Conservation (phyloP, 2,329 filamentous ascomycete species). For the Dothideomycetidae sp. region DNA sequence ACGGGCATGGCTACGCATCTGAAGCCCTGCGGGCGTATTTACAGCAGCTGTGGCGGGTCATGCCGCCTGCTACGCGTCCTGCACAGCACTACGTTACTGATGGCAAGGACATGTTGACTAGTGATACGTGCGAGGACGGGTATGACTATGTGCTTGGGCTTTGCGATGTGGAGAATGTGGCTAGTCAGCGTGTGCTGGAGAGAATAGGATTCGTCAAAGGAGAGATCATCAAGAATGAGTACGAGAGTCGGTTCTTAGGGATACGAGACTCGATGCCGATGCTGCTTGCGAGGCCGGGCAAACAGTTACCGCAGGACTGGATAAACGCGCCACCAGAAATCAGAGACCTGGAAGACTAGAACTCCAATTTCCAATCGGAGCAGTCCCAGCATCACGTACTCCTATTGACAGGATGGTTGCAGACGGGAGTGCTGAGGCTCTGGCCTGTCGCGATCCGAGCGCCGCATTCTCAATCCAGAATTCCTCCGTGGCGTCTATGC, state of each 20-base stretch:
- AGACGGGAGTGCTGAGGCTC: no score
- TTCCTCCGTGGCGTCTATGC: no score
- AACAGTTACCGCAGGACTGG: neutral
- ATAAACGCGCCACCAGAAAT: no score
- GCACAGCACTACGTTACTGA: neutral
- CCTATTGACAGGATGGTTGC: no score
- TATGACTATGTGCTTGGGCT: constrained; percentile 1
- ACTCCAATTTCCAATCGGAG: no score
- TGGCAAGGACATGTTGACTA: neutral
- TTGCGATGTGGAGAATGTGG: constrained; percentile 1
- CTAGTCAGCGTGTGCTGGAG: constrained; percentile 2
- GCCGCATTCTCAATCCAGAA: no score
- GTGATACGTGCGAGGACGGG: neutral
- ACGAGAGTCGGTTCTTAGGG: constrained; percentile 1
- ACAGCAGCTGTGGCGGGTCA: neutral
- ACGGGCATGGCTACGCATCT: constrained; percentile 14
- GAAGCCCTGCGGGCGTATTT: constrained; percentile 13
- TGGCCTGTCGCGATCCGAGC: no score
- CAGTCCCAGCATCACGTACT: no score
- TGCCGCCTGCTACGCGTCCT: constrained; percentile 1
- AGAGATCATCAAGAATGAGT: neutral
- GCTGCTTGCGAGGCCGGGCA: constrained; percentile 1
- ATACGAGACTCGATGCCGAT: neutral
- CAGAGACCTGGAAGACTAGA: no score
- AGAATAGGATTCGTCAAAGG: constrained; percentile 1